Evolutionary conservation across 2,329 filamentous ascomycete genomes (phyloP).

Genomic region (Arthrobotrys entomopaga): DNA sequence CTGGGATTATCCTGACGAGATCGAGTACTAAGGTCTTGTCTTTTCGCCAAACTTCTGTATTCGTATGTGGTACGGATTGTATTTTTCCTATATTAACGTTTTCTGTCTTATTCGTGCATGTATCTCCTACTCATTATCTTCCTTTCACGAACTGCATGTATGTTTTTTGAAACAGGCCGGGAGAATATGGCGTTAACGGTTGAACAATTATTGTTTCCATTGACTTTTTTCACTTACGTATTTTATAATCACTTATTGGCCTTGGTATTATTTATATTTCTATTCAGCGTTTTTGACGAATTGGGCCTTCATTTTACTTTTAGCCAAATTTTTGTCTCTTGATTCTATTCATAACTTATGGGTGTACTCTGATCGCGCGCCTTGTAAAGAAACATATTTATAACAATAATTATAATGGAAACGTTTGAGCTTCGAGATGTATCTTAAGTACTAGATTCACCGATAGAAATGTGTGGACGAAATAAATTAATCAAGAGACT

Average conservation of each 20-base stretch:
- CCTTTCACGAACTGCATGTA: too few species aligned
- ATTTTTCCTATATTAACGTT: not conserved
- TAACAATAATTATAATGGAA: too few species aligned
- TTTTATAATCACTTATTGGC: not conserved
- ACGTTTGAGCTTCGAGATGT: too few species aligned
- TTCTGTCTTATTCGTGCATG: not conserved
- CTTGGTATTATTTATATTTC: too few species aligned
- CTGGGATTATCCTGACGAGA: slow-evolving; percentile 33
- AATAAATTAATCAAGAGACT: too few species aligned
- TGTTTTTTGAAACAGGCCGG: not conserved
- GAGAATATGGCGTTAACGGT: not conserved
- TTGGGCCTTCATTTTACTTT: not conserved
- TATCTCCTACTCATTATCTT: too few species aligned
- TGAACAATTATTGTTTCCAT: not conserved
- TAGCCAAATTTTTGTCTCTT: not conserved
- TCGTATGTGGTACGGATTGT: not conserved
- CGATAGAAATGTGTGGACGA: not conserved
- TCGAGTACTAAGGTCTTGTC: slow-evolving; percentile 3
- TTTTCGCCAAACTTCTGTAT: not conserved
- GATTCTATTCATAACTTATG: not conserved
- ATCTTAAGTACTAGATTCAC: not conserved
- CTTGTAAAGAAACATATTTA: too few species aligned
- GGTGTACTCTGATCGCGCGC: too few species aligned
- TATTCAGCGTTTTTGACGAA: not conserved
- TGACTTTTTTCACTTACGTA: too few species aligned